Percentiles rank a stretch among this genome's conserved stretches.
Evolutionary conservation across 805 yeast species (phyloP).

Genomic region (Tetrapisispora fleetii): DNA sequence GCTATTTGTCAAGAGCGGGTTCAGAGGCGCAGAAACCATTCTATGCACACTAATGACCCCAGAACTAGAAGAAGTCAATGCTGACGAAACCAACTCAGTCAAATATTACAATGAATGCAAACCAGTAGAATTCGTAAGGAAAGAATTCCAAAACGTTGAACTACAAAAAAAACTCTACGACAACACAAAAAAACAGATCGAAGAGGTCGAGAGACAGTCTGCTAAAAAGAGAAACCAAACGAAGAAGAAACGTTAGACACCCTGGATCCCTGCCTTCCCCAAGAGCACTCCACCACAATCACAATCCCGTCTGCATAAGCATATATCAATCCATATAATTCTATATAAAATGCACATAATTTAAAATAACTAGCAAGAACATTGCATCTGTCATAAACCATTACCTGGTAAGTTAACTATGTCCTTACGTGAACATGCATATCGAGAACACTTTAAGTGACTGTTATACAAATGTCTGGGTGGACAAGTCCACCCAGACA

Average conservation of each 20-base stretch:
- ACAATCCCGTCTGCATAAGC: not conserved
- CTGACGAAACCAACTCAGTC: conserved; percentile 40
- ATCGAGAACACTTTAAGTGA: too few relatives aligned
- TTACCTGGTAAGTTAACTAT: too few relatives aligned
- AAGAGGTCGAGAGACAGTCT: conserved; percentile 53
- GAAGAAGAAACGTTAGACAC: conserved; percentile 10
- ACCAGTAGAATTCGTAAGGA: conserved; percentile 42
- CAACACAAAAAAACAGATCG: conserved; percentile 49
- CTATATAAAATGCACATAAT: too few relatives aligned
- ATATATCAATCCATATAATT: not conserved
- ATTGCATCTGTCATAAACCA: too few relatives aligned
- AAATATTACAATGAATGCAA: conserved; percentile 63
- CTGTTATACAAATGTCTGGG: too few relatives aligned
- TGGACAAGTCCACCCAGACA: too few relatives aligned
- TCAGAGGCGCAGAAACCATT: conserved; percentile 72
- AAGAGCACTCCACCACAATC: too few relatives aligned
- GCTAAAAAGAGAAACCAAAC: conserved; percentile 52
- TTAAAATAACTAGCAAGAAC: too few relatives aligned
- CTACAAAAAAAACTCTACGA: conserved; percentile 54
- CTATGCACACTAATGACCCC: conserved; percentile 66
- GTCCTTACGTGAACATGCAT: too few relatives aligned
- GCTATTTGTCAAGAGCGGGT: conserved; percentile 65
- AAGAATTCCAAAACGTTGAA: conserved; percentile 52
- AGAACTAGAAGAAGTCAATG: conserved; percentile 46
- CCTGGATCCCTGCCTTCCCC: not conserved